Evolutionary conservation across 345 rosid species (phyloP).

Genomic region (Gossypioides kirkii): DNA sequence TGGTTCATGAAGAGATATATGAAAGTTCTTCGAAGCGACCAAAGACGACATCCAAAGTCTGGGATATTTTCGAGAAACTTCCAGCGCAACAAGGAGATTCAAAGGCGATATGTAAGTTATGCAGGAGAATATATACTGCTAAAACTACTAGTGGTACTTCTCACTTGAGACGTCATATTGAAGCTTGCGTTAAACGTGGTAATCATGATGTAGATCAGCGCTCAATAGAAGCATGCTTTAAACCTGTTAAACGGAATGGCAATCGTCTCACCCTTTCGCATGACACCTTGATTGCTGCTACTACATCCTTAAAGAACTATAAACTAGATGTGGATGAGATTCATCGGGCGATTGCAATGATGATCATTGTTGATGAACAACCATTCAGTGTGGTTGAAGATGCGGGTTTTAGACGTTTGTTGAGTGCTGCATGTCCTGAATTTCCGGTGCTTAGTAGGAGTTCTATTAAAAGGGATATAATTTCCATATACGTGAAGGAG

Average conservation of each 20-base stretch:
- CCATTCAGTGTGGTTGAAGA: slow-evolving; percentile 21
- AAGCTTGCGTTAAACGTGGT: slow-evolving; percentile 20
- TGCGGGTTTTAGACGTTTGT: slow-evolving; percentile 21
- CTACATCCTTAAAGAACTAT: slow-evolving; percentile 13
- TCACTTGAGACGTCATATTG: slow-evolving; percentile 25
- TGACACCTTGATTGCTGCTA: slow-evolving; percentile 17
- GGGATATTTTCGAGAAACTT: slow-evolving; percentile 27
- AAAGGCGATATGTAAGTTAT: slow-evolving; percentile 23
- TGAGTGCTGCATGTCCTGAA: slow-evolving; percentile 27
- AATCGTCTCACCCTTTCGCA: slow-evolving; percentile 11
- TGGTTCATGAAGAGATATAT: slow-evolving; percentile 10
- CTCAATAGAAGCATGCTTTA: slow-evolving; percentile 15
- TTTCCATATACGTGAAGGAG: slow-evolving; percentile 18
- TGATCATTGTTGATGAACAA: slow-evolving; percentile 23
- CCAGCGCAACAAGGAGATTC: slow-evolving; percentile 21
- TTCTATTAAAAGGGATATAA: slow-evolving; percentile 18
- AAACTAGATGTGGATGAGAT: slow-evolving; percentile 22
- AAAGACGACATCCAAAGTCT: slow-evolving; percentile 23
- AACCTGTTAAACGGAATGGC: slow-evolving; percentile 5
- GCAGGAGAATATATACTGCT: slow-evolving; percentile 25
- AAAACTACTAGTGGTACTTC: slow-evolving; percentile 23
- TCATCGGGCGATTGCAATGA: slow-evolving; percentile 17
- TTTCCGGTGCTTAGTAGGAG: slow-evolving; percentile 15
- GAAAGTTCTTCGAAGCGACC: slow-evolving; percentile 16
- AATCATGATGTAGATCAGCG: slow-evolving; percentile 5